These are phyloP conservation scores for Leccinum boreale DNA, from an alignment of 768 basidiomycete species.

Conservation along the genomic window DNA sequence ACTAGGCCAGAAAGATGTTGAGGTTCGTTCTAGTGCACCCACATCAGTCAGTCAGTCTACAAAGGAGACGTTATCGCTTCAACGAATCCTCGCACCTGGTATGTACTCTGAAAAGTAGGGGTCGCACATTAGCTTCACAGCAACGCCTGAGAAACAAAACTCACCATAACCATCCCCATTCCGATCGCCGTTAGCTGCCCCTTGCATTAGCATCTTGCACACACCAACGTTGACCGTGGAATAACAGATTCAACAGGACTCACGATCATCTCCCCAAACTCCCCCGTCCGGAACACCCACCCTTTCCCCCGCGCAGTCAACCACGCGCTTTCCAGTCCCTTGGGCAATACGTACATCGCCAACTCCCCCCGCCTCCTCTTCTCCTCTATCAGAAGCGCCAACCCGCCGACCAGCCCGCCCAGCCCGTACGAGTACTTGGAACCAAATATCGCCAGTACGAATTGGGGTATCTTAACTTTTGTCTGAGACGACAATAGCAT, in stretches of 20 bases:
- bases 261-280: constrained; percentile 65
- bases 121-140: constrained; percentile 4
- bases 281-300: constrained; percentile 67
- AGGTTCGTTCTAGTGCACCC: constrained; percentile 52
- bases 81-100: constrained; percentile 49
- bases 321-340: constrained; percentile 91
- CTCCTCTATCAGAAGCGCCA: constrained; percentile 85
- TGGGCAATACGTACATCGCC: constrained; percentile 89
- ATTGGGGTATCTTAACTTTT: constrained; percentile 38
- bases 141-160: constrained; percentile 20
- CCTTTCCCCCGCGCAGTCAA: constrained; percentile 71
- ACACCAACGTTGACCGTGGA: neutral
- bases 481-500: constrained; percentile 41
- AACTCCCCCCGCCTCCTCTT: constrained; percentile 84
- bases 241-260: constrained; percentile 23
- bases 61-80: neutral
- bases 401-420: constrained; percentile 67
- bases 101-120: constrained; percentile 54
- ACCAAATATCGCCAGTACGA: constrained; percentile 53
- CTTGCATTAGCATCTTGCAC: constrained; percentile 8
- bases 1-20: constrained; percentile 81
- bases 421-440: constrained; percentile 74
- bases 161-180: constrained; percentile 90
- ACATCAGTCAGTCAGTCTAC: constrained; percentile 4
- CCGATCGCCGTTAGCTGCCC: constrained; percentile 62